Base-by-base conservation (phyloP, 495 filamentous ascomycete species). In the Gamarada debralockiae region DNA sequence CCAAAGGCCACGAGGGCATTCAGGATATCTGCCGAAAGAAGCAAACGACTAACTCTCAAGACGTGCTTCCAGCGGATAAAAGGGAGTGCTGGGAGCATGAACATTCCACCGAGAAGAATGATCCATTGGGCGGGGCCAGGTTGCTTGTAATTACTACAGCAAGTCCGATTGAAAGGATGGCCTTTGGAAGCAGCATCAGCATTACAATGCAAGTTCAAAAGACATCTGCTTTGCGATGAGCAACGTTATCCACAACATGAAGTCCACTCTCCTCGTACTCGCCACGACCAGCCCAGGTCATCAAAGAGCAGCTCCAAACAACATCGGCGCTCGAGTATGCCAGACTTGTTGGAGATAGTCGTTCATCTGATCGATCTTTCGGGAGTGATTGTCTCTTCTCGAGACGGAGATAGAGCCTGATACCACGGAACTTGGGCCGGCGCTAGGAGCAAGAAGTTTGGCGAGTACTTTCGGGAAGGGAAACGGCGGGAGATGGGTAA, bases 151-250 rank as follows among this genome's bases (percentile, higher is more conserved):
- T 60, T 67, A 41, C 64, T 74, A 57, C 82, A 86, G 64, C 82
- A 86, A 3, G 82, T 85, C 21, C 73, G 70, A 51, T 78, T 70
- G 57, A 74, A 74, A 1, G 74, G 73, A 56, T 73, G 75, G 21
- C 65, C 62, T 50, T 61, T 60, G 8, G 59, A 50, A n/a, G 64
- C 55, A 23, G 68, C 56, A 50, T 69, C 64, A 3, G 67, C 53
- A 62, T 84, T 85, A 64, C 82, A 85, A 53, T 70, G 76, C 22
- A 77, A 53, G 50, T 84, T 85, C 47, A 85, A 65, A 4, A 80
- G 61, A 81, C 61, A 56, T 85, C 75, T 5, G 76, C 74, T 62
- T 75, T 75, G 40, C 59, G 62, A 38, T 60, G 62, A 2, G 75
- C 73, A n/a, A 81, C 68, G 12, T 50, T 63, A 3, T 77, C 65